Evolutionary conservation across 177 flowering plant species (phyloP).

Genomic region (Telopea speciosissima): DNA sequence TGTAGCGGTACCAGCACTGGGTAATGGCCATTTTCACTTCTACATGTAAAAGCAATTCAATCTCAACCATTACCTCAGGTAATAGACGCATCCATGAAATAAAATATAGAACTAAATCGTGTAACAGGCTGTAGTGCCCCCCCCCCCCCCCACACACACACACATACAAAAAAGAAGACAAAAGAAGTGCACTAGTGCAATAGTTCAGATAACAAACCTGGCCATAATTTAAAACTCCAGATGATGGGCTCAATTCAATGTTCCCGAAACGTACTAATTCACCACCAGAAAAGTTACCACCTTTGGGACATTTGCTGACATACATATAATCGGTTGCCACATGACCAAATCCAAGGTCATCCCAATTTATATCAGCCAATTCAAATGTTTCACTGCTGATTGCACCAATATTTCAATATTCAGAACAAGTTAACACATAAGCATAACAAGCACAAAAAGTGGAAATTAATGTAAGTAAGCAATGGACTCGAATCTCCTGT

Average conservation of each 20-base stretch:
- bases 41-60: too few species aligned
- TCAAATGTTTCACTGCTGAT: constrained; percentile 20
- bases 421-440: background rate
- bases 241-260: constrained; percentile 65
- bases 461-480: background rate
- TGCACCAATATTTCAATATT: constrained; percentile 6
- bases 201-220: constrained; percentile 39
- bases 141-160: too few species aligned
- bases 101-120: too few species aligned
- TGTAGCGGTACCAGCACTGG: too few species aligned
- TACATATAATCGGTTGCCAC: constrained; percentile 71
- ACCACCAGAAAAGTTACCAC: constrained; percentile 45
- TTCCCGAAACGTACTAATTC: constrained; percentile 59
- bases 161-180: too few species aligned
- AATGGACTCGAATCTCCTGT: background rate
- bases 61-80: too few species aligned
- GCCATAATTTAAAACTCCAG: constrained; percentile 72
- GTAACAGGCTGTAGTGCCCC: too few species aligned
- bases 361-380: constrained; percentile 62
- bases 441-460: background rate
- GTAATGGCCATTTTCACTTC: too few species aligned
- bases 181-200: background rate
- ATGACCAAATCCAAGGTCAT: constrained; percentile 56
- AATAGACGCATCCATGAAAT: too few species aligned
- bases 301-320: constrained; percentile 41